Percentiles rank a stretch among this genome's conserved stretches.
Conservation (phyloP, 2,329 filamentous ascomycete genomes). For the Orbilia blumenaviensis region DNA sequence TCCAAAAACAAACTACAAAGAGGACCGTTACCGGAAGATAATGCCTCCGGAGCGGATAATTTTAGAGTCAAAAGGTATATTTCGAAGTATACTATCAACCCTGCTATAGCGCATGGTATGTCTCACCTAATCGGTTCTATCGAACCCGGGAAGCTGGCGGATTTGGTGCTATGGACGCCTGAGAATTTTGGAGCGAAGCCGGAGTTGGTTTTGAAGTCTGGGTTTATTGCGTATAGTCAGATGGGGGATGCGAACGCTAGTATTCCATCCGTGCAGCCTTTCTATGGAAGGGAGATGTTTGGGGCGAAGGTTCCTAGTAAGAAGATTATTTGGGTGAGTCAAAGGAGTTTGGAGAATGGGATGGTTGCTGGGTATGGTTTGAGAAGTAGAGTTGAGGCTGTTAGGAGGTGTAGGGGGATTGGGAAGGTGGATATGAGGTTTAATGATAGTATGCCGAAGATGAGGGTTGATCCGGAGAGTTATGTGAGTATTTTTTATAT, state of each 20-base stretch:
- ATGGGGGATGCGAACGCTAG: slow-evolving; percentile 88
- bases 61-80: slow-evolving; percentile 91
- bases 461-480: slow-evolving; percentile 90
- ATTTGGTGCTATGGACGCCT: slow-evolving; percentile 87
- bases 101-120: slow-evolving; percentile 90
- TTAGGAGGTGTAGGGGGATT: slow-evolving; percentile 77
- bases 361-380: slow-evolving; percentile 76
- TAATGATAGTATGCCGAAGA: slow-evolving; percentile 82
- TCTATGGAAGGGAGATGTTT: slow-evolving; percentile 87
- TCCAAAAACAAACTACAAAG: slow-evolving; percentile 95
- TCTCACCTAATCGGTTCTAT: slow-evolving; percentile 83
- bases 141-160: slow-evolving; percentile 81
- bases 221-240: slow-evolving; percentile 80
- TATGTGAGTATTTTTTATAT: slow-evolving; percentile 67
- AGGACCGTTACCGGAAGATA: slow-evolving; percentile 78
- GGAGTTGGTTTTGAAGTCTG: slow-evolving; percentile 77
- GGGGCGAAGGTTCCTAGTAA: slow-evolving; percentile 74
- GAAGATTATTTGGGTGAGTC: slow-evolving; percentile 83
- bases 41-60: slow-evolving; percentile 83
- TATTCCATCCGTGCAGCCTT: slow-evolving; percentile 86
- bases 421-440: slow-evolving; percentile 90
- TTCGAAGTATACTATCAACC: slow-evolving; percentile 96
- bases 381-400: slow-evolving; percentile 80
- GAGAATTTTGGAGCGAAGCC: slow-evolving; percentile 89
- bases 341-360: slow-evolving; percentile 74